These are phyloP conservation scores for Vitis rotundifolia DNA, from an alignment of 164 flowering plant species.

Conservation along the genomic window DNA sequence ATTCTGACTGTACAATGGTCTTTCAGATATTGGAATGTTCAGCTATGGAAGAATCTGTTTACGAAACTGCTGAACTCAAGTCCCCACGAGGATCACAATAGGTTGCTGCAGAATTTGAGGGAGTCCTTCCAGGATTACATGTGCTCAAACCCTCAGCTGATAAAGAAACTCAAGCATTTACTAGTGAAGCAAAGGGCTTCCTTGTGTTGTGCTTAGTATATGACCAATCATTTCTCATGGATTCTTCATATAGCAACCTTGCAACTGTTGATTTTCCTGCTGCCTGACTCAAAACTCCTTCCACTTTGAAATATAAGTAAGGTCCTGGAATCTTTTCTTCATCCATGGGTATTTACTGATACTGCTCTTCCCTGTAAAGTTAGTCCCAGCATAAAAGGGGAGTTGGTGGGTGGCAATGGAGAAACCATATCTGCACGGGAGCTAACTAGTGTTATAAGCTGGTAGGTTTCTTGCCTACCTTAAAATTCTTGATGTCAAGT, in stretches of 20 bases:
- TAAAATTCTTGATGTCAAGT: background rate
- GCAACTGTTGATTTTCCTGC: background rate
- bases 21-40: slow-evolving; percentile 80
- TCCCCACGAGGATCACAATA: slow-evolving; percentile 38
- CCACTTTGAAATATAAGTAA: too few relatives aligned
- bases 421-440: too few relatives aligned
- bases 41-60: slow-evolving; percentile 76
- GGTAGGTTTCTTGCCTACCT: background rate
- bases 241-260: background rate
- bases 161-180: slow-evolving; percentile 69
- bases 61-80: slow-evolving; percentile 62
- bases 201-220: slow-evolving; percentile 56
- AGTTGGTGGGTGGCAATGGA: too few relatives aligned
- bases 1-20: slow-evolving; percentile 1
- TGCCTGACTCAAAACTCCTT: too few relatives aligned
- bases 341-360: too few relatives aligned
- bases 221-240: too few relatives aligned
- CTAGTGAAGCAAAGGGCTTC: slow-evolving; percentile 70
- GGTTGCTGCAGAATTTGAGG: slow-evolving; percentile 46
- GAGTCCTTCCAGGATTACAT: slow-evolving; percentile 67
- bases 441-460: too few relatives aligned
- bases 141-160: slow-evolving; percentile 50
- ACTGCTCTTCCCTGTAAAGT: too few relatives aligned
- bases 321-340: too few relatives aligned
- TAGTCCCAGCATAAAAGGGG: too few relatives aligned